Base-by-base conservation (phyloP, 2,329 filamentous ascomycete species). In the Xylariaceae sp. region DNA sequence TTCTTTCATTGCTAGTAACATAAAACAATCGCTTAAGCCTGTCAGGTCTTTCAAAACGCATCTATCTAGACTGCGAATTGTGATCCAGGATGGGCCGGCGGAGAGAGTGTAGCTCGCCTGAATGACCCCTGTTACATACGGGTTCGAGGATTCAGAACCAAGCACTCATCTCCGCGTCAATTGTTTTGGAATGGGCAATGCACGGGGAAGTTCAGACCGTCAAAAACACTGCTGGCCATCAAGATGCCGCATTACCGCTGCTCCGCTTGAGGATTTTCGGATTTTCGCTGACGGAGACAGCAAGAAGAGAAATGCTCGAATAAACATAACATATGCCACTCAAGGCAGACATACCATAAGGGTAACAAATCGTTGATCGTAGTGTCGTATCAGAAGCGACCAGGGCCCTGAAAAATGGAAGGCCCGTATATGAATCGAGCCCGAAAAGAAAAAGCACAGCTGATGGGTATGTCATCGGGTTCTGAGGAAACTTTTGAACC, bases 401-500 rank as follows among this genome's bases (percentile, higher is more conserved):
- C 17, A 23, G 39, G 37, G 48, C 48, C 10, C 37, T 56, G 57
- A 53, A 30, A 61, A 44, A 37, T 53, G 53, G 39, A 23, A 42
- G 54, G 54, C 39, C 6, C 13, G 42, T 34, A 34, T 51, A 42
- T 52, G 44, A n/a, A 35, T 18, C 51, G 2, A 53, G 49, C 51
- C 55, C 17, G 11, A 2, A 9, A 57, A 58, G 2, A 9, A 57
- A 58, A 60, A 62, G 13, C 45, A 64, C 23, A 65, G 56, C 44
- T 57, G 51, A 55, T 57, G 52, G 64, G 64, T 62, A 64, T 64
- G 58, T 66, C 57, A 62, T 58, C 42, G 55, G 58, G 58, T 57
- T 23, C 44, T 59, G 13, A 56, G 45, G 11, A 61, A 59, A 45
- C 34, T 57, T 18, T 47, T 57, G 53, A 62, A 56, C 47, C 52